Evolutionary conservation across 2,329 filamentous ascomycete species (phyloP), one percentile per base, ranked within the genome.

Genomic region (Blastomyces emzantsi): DNA sequence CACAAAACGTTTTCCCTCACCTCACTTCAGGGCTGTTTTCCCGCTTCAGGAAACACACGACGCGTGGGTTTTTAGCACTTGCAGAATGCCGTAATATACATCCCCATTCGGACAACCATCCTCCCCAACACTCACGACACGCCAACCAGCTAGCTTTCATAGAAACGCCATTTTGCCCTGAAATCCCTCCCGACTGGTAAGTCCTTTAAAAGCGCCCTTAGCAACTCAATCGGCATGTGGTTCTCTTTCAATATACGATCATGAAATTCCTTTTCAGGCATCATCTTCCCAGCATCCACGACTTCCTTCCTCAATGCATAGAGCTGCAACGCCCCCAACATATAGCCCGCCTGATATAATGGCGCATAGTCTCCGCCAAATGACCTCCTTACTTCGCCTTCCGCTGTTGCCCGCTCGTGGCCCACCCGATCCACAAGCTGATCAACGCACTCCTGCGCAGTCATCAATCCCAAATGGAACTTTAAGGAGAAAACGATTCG

Each of bases 261-360:
- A 67, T 87, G 82, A 60, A 85, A 86, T 56, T 78, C 72, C 5
- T 33, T 60, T 70, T 82, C 85, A 70, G 86, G 83, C 0, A 67
- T 73, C 39, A 66, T 73, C 39, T 66, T 60, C 0, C 74, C 76
- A 1, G 61, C 65, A 0, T 73, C 73, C 2, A 86, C 67, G 1
- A 80, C 71, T 70, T 86, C 82, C 15, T 77, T 73, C 1, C 83
- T 73, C 64, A 87, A 69, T 4, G 75, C 73, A 69, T 80, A 79
- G 11, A 86, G 69, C 70, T 86, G 84, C 68, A 87, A 70, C 0
- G 83, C 83, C 0, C 84, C 84, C 0, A 86, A 73, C 78, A 86
- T 81, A 69, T 86, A 86, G 0, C 80, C 83, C 0, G 81, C 81
- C 70, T 86, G 84, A 66, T 86, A 86, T 7, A 86, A 69, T 1